Percentiles rank a stretch among this genome's conserved stretches.
Conservation (phyloP, 495 filamentous ascomycete species). For the Aspergillus conjunctus region DNA sequence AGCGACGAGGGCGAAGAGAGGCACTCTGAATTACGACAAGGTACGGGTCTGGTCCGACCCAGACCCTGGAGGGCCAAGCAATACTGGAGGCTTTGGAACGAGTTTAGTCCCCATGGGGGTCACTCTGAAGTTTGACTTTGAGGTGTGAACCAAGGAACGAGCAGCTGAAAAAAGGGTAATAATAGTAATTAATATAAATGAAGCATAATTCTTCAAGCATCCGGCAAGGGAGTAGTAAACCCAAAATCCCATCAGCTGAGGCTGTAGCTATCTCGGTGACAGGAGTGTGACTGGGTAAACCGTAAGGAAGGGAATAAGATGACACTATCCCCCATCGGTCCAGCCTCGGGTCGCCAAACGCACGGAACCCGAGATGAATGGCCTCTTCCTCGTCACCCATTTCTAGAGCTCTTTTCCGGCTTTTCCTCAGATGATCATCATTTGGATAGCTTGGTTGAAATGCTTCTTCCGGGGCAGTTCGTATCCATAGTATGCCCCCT, state of each 20-base stretch:
- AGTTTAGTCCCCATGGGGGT: neutral
- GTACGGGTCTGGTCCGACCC: neutral
- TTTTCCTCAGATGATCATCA: neutral
- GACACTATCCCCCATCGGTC: neutral
- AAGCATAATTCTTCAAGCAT: neutral
- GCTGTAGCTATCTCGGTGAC: neutral
- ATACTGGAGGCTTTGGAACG: neutral
- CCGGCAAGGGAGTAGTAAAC: neutral
- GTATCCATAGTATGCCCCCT: neutral
- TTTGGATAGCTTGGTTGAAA: too few species aligned
- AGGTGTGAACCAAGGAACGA: too few species aligned
- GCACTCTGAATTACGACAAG: neutral
- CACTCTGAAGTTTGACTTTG: neutral
- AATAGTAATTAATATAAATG: neutral
- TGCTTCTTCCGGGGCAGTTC: neutral
- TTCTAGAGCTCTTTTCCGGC: too few species aligned
- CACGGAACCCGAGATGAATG: neutral
- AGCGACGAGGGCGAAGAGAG: too few species aligned
- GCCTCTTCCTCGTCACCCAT: neutral
- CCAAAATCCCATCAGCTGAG: neutral
- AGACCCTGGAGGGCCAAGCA: slow-evolving; percentile 1
- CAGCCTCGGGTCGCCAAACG: neutral
- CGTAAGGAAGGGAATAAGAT: neutral
- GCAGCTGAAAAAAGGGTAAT: neutral
- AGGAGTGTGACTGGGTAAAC: neutral